Evolutionary conservation across 805 yeast species (phyloP).

Genomic region (Hagleromyces aurorensis): DNA sequence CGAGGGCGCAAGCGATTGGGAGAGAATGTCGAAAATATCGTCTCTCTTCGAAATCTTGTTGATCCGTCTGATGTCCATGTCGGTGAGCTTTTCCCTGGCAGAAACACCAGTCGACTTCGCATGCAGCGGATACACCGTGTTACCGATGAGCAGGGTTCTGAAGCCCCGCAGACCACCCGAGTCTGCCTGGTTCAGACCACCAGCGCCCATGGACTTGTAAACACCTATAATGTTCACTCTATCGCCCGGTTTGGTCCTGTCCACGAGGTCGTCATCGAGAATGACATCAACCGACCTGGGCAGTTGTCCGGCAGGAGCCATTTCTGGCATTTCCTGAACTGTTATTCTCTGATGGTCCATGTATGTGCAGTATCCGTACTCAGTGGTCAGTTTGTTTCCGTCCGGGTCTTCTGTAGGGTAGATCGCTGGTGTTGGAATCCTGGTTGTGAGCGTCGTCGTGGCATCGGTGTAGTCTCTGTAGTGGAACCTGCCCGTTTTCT

Average conservation of each 20-base stretch:
- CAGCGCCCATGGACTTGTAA: conserved; percentile 82
- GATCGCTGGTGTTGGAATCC: conserved; percentile 58
- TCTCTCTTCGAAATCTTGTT: conserved; percentile 64
- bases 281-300: conserved; percentile 90
- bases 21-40: conserved; percentile 66
- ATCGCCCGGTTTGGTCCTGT: conserved; percentile 90
- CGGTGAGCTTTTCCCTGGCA: conserved; percentile 59
- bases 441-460: conserved; percentile 62
- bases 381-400: conserved; percentile 81
- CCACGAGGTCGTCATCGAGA: conserved; percentile 93
- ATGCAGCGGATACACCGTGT: conserved; percentile 82
- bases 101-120: conserved; percentile 84
- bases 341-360: conserved; percentile 91
- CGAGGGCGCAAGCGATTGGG: conserved; percentile 90
- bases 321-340: conserved; percentile 95
- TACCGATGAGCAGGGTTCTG: conserved; percentile 76
- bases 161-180: conserved; percentile 53
- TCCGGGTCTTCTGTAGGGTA: conserved; percentile 92
- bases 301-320: conserved; percentile 95
- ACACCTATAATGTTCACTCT: conserved; percentile 92
- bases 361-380: conserved; percentile 87
- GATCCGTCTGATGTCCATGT: conserved; percentile 78
- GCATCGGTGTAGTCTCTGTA: conserved; percentile 90
- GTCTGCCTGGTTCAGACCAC: conserved; percentile 27
- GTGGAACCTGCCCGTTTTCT: conserved; percentile 72